Conservation (phyloP, 2,329 filamentous ascomycete species). For the Alternaria sp. region DNA sequence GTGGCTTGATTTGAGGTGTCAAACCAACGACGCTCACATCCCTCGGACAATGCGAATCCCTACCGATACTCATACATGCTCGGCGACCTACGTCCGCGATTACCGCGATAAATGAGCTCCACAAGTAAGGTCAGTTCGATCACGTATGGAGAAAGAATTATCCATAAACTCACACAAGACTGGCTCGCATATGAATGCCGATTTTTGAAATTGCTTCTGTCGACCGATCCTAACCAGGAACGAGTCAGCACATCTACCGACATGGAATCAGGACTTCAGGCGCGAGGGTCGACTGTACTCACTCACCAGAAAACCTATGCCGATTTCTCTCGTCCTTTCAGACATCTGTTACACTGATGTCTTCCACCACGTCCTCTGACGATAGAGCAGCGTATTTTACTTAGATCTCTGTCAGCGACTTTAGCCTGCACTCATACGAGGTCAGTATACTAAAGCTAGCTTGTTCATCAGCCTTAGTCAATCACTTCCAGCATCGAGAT, state of each 20-base stretch:
- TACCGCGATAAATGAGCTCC: conserved; percentile 1
- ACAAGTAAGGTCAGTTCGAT: background rate
- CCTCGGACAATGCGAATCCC: background rate
- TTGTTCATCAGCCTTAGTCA: background rate
- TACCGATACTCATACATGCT: background rate
- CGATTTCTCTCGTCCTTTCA: background rate
- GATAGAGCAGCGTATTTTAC: background rate
- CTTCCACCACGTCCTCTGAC: background rate
- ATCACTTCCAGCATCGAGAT: background rate
- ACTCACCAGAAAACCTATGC: background rate
- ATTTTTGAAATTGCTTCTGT: background rate
- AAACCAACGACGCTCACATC: background rate
- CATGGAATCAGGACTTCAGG: background rate
- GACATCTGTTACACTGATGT: background rate
- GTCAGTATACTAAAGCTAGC: background rate
- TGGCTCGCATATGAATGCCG: background rate
- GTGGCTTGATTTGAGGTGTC: conserved; percentile 5
- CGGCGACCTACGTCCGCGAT: background rate
- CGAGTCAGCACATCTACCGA: background rate
- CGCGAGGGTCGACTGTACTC: background rate
- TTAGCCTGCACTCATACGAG: background rate
- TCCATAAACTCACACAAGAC: background rate
- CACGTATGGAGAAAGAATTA: background rate
- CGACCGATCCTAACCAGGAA: background rate
- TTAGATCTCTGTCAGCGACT: background rate